Evolutionary conservation across 2,329 filamentous ascomycete species (phyloP).

Genomic region (Colletotrichum caudatum): DNA sequence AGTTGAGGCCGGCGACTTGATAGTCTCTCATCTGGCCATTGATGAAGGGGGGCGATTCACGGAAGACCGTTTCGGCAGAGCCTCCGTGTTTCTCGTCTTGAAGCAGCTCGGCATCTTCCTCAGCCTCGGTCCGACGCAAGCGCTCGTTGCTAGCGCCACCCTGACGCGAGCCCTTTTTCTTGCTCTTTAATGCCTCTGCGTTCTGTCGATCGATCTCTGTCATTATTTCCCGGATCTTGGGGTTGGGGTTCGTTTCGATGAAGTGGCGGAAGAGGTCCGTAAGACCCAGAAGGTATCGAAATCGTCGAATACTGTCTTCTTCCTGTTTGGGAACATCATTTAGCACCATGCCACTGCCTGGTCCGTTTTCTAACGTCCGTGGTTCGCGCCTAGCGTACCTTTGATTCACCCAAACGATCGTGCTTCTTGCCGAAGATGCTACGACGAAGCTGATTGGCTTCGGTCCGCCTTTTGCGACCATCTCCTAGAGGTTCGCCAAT

Average conservation of each 20-base stretch:
- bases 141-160: constrained; percentile 85
- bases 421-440: constrained; percentile 97
- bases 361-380: too few species aligned
- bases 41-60: constrained; percentile 92
- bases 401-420: constrained; percentile 89
- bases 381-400: constrained; percentile 66
- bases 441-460: constrained; percentile 89
- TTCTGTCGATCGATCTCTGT: constrained; percentile 95
- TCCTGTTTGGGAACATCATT: constrained; percentile 66
- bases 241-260: constrained; percentile 97
- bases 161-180: constrained; percentile 82
- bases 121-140: constrained; percentile 91
- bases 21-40: constrained; percentile 95
- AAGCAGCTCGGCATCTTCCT: constrained; percentile 91
- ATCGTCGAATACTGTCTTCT: constrained; percentile 93
- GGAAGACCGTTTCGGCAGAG: constrained; percentile 88
- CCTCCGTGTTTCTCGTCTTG: constrained; percentile 91
- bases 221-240: constrained; percentile 94
- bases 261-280: constrained; percentile 99
- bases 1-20: constrained; percentile 94
- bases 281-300: constrained; percentile 92
- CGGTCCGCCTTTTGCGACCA: constrained; percentile 86
- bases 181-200: constrained; percentile 75
- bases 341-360: background rate
- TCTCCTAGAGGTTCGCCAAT: constrained; percentile 79